phyloP scores from a whole-genome alignment of 257 asterid genomes.

The Solanum piurae region DNA sequence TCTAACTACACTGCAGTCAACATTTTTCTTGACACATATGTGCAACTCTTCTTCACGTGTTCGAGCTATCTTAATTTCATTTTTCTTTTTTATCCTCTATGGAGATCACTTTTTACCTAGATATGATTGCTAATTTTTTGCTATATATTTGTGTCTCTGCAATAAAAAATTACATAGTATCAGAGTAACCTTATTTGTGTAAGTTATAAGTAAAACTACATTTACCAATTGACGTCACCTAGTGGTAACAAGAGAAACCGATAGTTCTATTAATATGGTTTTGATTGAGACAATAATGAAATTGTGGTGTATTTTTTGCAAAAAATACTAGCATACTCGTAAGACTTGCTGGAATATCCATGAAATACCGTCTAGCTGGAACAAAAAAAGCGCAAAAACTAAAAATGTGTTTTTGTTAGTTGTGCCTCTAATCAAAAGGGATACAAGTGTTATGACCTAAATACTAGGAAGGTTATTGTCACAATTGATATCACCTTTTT shows the following conservation, averaged over 20 bases:
- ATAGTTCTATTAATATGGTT: background rate
- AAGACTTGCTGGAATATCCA: background rate
- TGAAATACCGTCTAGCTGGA: background rate
- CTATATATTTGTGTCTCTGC: no score
- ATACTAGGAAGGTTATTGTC: background rate
- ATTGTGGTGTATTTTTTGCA: background rate
- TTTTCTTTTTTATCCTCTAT: no score
- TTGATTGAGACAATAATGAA: background rate
- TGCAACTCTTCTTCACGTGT: background rate
- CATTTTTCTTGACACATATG: background rate
- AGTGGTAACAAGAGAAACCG: background rate
- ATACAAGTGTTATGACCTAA: background rate
- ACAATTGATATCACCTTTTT: no score
- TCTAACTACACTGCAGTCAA: no score
- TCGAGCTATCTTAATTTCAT: background rate
- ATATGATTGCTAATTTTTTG: background rate
- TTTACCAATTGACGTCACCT: no score
- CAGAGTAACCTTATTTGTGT: no score
- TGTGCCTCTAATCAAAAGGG: background rate
- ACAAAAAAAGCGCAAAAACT: background rate
- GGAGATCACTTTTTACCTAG: background rate
- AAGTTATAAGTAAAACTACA: background rate
- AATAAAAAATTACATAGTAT: no score
- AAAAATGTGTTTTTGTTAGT: background rate
- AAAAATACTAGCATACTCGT: background rate